Conservation (phyloP, 73 alveolate species). For the Durusdinium trenchii region DNA sequence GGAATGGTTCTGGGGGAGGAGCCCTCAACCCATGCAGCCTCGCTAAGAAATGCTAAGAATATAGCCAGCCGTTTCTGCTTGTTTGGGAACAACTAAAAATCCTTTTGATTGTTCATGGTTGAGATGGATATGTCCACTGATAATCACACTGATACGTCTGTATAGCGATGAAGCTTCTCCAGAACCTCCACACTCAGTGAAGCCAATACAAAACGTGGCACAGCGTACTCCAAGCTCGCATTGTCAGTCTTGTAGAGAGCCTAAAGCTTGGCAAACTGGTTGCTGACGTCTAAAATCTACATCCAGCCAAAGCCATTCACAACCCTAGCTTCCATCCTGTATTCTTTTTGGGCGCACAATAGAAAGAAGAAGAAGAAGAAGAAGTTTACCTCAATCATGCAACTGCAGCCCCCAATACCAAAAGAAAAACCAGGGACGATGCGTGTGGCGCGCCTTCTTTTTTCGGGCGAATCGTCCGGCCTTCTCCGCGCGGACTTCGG, state of each 20-base stretch:
- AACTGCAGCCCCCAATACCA: background rate
- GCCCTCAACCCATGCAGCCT: no score
- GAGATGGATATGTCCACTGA: no score
- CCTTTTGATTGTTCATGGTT: no score
- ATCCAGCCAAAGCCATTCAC: no score
- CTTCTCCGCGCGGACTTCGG: conserved; percentile 81
- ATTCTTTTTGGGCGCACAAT: no score
- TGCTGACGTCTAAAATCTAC: no score
- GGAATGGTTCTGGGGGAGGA: no score
- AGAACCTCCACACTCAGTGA: background rate
- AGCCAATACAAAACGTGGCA: conserved; percentile 30
- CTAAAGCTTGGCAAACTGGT: background rate
- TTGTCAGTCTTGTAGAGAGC: conserved; percentile 90
- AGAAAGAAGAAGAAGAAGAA: no score
- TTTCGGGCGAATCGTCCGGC: background rate
- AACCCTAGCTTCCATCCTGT: no score
- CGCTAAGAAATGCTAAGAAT: no score
- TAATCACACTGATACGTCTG: background rate
- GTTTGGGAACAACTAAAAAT: no score
- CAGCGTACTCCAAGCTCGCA: conserved; percentile 78
- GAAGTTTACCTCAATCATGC: background rate
- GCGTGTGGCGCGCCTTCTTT: background rate
- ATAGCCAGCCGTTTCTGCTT: no score
- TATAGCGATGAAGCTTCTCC: background rate
- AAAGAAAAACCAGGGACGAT: background rate